A percentile compares a stretch with the other conserved stretches of the same genome.
Evolutionary conservation across 345 rosid genomes (phyloP).

Genomic region (Eucalyptus marginata): DNA sequence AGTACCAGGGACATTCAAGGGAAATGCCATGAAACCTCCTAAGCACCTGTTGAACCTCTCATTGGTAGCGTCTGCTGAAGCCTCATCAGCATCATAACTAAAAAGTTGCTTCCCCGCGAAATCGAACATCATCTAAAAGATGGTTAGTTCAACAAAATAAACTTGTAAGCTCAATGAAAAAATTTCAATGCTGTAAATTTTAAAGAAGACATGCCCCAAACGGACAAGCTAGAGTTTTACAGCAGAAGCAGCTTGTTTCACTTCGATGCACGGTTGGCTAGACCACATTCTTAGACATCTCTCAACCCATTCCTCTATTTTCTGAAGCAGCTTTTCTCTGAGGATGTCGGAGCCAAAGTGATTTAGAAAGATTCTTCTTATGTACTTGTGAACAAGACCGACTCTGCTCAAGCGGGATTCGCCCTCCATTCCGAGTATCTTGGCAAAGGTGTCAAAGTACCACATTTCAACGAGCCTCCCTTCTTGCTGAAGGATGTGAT

Average conservation of each 20-base stretch:
- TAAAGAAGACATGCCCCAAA: neutral
- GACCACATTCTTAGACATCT: slow-evolving; percentile 1
- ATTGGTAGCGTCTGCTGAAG: neutral
- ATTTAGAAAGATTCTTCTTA: neutral
- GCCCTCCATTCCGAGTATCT: neutral
- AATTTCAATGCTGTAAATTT: neutral
- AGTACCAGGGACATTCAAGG: no score
- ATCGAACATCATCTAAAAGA: neutral
- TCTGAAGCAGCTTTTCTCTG: neutral
- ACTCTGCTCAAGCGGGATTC: neutral
- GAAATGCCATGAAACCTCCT: neutral
- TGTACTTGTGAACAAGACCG: slow-evolving; percentile 2
- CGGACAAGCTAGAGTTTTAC: neutral
- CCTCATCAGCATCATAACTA: neutral
- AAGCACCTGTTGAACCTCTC: neutral
- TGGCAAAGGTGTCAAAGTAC: slow-evolving; percentile 3
- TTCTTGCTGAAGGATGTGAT: neutral
- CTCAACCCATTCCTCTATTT: neutral
- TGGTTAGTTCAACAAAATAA: neutral
- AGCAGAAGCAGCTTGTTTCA: neutral
- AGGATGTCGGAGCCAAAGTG: slow-evolving; percentile 9
- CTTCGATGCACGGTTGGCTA: neutral
- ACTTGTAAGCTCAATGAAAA: neutral
- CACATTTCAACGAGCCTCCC: neutral
- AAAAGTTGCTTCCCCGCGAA: neutral